phyloP scores from a whole-genome alignment of 2,329 filamentous ascomycete species.

The Dactylellina sp. region DNA sequence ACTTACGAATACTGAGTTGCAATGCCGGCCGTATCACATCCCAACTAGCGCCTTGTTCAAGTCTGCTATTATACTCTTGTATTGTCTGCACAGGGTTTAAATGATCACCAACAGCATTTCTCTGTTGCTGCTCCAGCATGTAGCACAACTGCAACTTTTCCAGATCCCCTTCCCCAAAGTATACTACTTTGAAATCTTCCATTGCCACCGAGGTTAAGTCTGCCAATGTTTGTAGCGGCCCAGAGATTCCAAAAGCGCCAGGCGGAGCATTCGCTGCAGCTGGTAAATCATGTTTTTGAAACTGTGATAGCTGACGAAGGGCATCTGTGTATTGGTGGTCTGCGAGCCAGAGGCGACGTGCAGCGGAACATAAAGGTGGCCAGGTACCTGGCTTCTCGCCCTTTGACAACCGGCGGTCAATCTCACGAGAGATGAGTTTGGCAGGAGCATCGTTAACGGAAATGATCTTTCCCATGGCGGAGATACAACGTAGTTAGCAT shows the following conservation, averaged over 20 bases:
- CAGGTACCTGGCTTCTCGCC: conserved; percentile 58
- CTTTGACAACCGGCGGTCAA: conserved; percentile 57
- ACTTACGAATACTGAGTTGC: conserved; percentile 58
- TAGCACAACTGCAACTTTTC: conserved; percentile 59
- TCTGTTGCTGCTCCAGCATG: conserved; percentile 58
- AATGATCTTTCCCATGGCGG: conserved; percentile 24
- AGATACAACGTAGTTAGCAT: conserved; percentile 8
- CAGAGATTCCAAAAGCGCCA: conserved; percentile 58
- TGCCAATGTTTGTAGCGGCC: conserved; percentile 59
- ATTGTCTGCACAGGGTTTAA: conserved; percentile 59
- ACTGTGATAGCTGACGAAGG: conserved; percentile 50
- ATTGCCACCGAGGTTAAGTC: conserved; percentile 59
- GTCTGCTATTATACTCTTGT: conserved; percentile 57
- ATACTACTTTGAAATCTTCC: conserved; percentile 59
- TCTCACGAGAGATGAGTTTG: conserved; percentile 58
- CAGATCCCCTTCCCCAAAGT: conserved; percentile 55
- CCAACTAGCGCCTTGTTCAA: conserved; percentile 58
- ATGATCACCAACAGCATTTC: conserved; percentile 58
- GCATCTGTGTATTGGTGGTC: conserved; percentile 52
- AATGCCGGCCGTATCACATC: conserved; percentile 59
- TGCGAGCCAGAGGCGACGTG: conserved; percentile 58
- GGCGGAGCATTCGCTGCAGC: conserved; percentile 52
- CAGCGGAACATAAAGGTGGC: conserved; percentile 58
- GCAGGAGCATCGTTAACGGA: conserved; percentile 56
- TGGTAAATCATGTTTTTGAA: conserved; percentile 45